phyloP scores from a whole-genome alignment of 495 filamentous ascomycete genomes.

The Rostrohypoxylon terebratum region DNA sequence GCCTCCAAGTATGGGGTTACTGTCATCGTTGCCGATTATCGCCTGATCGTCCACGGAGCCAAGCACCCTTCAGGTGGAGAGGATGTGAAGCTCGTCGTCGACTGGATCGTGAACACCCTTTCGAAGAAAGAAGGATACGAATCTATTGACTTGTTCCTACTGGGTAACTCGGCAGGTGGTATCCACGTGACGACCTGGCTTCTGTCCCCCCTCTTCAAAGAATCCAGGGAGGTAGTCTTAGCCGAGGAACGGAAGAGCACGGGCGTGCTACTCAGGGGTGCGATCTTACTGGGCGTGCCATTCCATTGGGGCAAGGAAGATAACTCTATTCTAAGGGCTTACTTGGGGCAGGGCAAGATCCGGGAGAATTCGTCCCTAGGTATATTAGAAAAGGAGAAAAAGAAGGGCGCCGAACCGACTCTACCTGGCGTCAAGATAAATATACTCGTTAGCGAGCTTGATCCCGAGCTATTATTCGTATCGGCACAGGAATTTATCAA shows the following conservation, averaged over 20 bases:
- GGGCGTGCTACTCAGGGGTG: conserved; percentile 51
- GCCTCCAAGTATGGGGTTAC: conserved; percentile 51
- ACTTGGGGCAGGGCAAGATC: conserved; percentile 49
- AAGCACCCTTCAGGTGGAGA: conserved; percentile 56
- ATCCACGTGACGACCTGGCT: conserved; percentile 56
- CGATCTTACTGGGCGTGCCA: conserved; percentile 52
- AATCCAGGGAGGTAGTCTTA: conserved; percentile 36
- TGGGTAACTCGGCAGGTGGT: conserved; percentile 61
- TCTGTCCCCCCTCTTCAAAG: conserved; percentile 46
- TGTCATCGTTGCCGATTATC: conserved; percentile 56
- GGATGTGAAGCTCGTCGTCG: conserved; percentile 52
- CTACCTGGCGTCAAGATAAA: conserved; percentile 46
- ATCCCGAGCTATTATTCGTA: conserved; percentile 52
- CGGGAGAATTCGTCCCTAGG: conserved; percentile 47
- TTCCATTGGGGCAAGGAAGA: conserved; percentile 49
- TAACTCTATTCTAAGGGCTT: conserved; percentile 43
- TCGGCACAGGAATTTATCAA: conserved; percentile 50
- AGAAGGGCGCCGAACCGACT: conserved; percentile 39
- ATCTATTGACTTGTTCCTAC: conserved; percentile 52
- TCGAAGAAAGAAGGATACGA: conserved; percentile 38
- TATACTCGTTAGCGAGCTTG: conserved; percentile 53
- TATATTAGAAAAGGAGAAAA: conserved; percentile 45
- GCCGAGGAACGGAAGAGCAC: conserved; percentile 31
- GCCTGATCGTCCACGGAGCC: conserved; percentile 54
- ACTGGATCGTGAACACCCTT: conserved; percentile 49